Evolutionary conservation across 768 basidiomycete genomes (phyloP).

Genomic region (Kwoniella sp.): DNA sequence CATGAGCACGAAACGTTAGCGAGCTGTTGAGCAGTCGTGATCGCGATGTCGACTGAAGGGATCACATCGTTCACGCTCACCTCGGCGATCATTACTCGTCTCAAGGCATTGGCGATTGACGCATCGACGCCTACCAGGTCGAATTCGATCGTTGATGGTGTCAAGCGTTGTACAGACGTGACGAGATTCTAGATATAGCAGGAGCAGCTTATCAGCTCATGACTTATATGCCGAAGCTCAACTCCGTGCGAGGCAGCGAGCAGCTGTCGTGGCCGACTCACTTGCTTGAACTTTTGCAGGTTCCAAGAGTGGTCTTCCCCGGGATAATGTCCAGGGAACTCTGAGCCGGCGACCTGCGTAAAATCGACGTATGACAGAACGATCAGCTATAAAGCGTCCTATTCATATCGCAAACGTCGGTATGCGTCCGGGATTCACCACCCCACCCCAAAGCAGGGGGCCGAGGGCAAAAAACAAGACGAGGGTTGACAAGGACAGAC

Average conservation of each 20-base stretch:
- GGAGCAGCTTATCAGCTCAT: slow-evolving; percentile 3
- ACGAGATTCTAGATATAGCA: slow-evolving; percentile 62
- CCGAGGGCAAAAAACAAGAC: background rate
- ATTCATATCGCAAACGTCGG: too few relatives aligned
- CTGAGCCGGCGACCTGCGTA: slow-evolving; percentile 75
- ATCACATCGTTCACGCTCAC: slow-evolving; percentile 61
- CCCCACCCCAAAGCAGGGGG: background rate
- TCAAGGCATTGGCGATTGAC: slow-evolving; percentile 90
- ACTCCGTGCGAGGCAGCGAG: too few relatives aligned
- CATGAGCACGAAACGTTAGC: background rate
- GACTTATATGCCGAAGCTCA: background rate
- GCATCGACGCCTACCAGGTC: slow-evolving; percentile 95
- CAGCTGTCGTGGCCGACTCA: slow-evolving; percentile 57
- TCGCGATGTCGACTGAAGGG: slow-evolving; percentile 11
- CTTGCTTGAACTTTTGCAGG: slow-evolving; percentile 72
- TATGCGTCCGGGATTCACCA: slow-evolving; percentile 5
- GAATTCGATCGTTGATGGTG: slow-evolving; percentile 83
- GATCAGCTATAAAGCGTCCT: background rate
- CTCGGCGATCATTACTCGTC: slow-evolving; percentile 91
- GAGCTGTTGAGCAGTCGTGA: background rate
- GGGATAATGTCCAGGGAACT: slow-evolving; percentile 87
- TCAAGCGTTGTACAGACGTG: slow-evolving; percentile 75
- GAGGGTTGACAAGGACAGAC: slow-evolving; percentile 12
- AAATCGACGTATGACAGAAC: background rate
- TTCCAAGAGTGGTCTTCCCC: slow-evolving; percentile 85